Evolutionary conservation across 192 early-diverging fungal genomes (phyloP).

Genomic region (Mortierella claussenii): DNA sequence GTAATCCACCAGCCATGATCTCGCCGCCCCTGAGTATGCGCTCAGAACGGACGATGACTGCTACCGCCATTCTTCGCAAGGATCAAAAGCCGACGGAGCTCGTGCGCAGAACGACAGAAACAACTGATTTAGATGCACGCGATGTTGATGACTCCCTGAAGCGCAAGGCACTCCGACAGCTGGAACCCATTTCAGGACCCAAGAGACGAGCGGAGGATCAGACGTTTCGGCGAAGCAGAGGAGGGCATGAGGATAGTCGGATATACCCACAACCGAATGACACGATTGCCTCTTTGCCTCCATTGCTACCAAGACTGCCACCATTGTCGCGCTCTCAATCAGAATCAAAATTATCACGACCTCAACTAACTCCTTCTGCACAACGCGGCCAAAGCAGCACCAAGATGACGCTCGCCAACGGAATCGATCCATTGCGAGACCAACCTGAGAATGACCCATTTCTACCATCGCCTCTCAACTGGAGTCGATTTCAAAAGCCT

Average conservation of each 20-base stretch:
- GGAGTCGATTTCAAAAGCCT: conserved; percentile 28
- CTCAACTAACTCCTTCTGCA: too few relatives aligned
- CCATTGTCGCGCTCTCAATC: not conserved
- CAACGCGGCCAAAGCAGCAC: not conserved
- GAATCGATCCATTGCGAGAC: conserved; percentile 14
- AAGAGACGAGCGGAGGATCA: conserved; percentile 16
- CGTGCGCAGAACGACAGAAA: not conserved
- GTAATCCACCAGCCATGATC: conserved; percentile 29
- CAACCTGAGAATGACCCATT: conserved; percentile 8
- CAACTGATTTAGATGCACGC: not conserved
- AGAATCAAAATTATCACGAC: not conserved
- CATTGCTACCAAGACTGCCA: not conserved
- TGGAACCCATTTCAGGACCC: conserved; percentile 11
- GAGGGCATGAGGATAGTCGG: not conserved
- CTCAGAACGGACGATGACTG: conserved; percentile 13
- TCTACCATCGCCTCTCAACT: conserved; percentile 20
- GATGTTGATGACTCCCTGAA: not conserved
- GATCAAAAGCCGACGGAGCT: not conserved
- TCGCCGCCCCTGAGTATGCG: conserved; percentile 26
- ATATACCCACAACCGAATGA: conserved; percentile 5
- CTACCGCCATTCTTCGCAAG: not conserved
- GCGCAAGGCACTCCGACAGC: conserved; percentile 32
- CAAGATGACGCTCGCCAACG: not conserved
- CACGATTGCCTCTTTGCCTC: not conserved
- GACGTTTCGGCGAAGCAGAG: not conserved